phyloP scores from a whole-genome alignment of 1,139 yeast genomes.

The Ogataea hybrid region DNA sequence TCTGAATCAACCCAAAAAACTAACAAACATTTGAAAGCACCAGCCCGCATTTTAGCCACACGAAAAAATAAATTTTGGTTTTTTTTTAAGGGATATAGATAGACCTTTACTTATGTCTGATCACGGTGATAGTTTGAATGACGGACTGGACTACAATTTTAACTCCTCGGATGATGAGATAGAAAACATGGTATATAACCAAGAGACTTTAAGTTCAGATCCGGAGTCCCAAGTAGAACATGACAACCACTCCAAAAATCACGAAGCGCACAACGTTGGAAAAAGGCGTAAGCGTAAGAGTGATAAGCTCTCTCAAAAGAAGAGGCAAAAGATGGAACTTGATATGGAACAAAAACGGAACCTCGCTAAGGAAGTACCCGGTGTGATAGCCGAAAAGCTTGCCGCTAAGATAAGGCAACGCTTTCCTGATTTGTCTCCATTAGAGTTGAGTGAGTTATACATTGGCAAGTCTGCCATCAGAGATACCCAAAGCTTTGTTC shows the following conservation, averaged over 20 bases:
- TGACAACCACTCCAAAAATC: conserved; percentile 10
- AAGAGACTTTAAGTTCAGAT: too few relatives aligned
- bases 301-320: conserved; percentile 46
- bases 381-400: conserved; percentile 58
- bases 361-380: conserved; percentile 51
- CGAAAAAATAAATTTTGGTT: too few relatives aligned
- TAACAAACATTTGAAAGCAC: too few relatives aligned
- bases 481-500: conserved; percentile 48
- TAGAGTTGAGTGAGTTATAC: conserved; percentile 61
- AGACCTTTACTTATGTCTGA: conserved; percentile 3
- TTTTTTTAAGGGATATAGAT: too few relatives aligned
- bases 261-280: conserved; percentile 6
- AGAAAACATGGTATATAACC: not conserved
- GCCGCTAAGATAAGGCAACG: conserved; percentile 49
- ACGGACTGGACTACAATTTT: conserved; percentile 49
- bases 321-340: conserved; percentile 57
- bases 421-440: conserved; percentile 55
- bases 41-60: too few relatives aligned
- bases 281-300: conserved; percentile 34
- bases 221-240: conserved; percentile 19
- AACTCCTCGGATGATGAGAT: conserved; percentile 34
- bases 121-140: conserved; percentile 62
- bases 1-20: too few relatives aligned
- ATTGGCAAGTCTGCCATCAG: conserved; percentile 48
- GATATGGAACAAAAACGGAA: conserved; percentile 51